Conservation (phyloP, 305 asterid species). For the Solanum hybrid region DNA sequence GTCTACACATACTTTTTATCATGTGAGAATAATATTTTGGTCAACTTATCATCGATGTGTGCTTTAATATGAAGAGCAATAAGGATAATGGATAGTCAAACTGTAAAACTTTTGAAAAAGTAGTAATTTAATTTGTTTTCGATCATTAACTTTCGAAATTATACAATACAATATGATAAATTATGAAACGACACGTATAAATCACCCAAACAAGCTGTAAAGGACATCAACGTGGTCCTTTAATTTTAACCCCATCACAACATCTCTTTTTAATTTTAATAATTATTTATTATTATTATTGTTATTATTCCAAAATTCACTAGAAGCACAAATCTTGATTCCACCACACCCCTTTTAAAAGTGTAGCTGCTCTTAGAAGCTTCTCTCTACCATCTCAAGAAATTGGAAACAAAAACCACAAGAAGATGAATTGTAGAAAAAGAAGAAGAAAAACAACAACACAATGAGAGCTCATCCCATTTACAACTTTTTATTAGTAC, state of each 20-base stretch:
- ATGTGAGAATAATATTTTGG: neutral
- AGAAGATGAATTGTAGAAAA: neutral
- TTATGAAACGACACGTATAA: neutral
- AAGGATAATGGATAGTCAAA: neutral
- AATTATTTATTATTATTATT: neutral
- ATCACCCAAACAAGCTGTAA: neutral
- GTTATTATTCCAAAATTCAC: neutral
- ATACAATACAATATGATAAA: neutral
- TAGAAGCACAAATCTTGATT: neutral
- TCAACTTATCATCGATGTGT: neutral
- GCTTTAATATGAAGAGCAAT: too few relatives aligned
- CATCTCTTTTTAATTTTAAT: neutral
- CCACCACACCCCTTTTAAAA: neutral
- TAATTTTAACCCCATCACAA: neutral
- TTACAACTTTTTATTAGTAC: conserved; percentile 1
- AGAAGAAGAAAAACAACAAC: conserved; percentile 5
- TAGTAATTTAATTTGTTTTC: neutral
- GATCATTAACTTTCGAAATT: neutral
- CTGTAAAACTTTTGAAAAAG: neutral
- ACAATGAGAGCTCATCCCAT: conserved; percentile 37
- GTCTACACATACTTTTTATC: neutral
- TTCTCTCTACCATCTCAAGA: neutral
- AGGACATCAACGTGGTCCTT: neutral
- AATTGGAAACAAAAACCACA: neutral
- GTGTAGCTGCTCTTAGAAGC: neutral